Evolutionary conservation across 2,329 filamentous ascomycete genomes (phyloP).

Genomic region (Colletotrichum limetticola): DNA sequence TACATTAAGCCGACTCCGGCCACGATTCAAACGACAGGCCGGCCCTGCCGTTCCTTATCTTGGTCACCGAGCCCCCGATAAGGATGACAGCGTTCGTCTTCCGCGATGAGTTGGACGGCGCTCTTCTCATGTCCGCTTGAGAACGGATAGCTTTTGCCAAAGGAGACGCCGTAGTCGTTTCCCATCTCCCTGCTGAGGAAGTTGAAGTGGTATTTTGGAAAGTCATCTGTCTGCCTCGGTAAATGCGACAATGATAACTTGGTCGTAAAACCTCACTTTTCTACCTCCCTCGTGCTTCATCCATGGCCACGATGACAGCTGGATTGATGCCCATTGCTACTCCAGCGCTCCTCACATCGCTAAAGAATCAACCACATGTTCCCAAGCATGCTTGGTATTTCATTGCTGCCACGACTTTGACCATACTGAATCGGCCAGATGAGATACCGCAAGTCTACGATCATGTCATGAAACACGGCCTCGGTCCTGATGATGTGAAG

Average conservation of each 20-base stretch:
- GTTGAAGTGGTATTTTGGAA: background rate
- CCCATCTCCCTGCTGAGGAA: background rate
- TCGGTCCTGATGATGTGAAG: constrained; percentile 37
- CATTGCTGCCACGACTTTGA: constrained; percentile 56
- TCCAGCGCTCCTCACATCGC: constrained; percentile 51
- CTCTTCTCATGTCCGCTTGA: background rate
- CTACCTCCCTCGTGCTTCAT: background rate
- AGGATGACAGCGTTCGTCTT: background rate
- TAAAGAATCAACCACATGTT: constrained; percentile 53
- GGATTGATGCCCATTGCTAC: constrained; percentile 47
- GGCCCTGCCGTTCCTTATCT: background rate
- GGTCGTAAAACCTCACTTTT: background rate
- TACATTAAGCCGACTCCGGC: constrained; percentile 5
- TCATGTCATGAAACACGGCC: constrained; percentile 50
- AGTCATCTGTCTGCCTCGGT: background rate
- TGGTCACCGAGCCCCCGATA: background rate
- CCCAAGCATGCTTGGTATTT: constrained; percentile 61
- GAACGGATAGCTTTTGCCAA: background rate
- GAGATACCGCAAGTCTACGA: constrained; percentile 57
- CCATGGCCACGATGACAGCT: constrained; percentile 21
- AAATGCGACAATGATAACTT: background rate
- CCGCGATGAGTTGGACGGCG: background rate
- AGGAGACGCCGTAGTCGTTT: background rate
- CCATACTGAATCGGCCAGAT: constrained; percentile 59
- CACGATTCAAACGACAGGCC: background rate